These are phyloP conservation scores for grape (Vitis vinifera) DNA, from an alignment of 164 flowering plant genomes.

Conservation along the genomic window ASM3070453v1 NC_081810.1:22381501-22382000, in stretches of 20 bases:
- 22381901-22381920: constrained; percentile 49
- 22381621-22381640: no score
- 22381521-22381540: no score
- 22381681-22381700: neutral
- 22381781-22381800: constrained; percentile 49
- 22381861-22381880: neutral
- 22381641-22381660: no score
- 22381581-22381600: no score
- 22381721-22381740: constrained; percentile 39
- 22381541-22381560: no score
- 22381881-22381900: constrained; percentile 49
- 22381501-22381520: constrained; percentile 28
- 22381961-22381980: constrained; percentile 35
- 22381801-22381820: constrained; percentile 11
- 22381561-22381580: no score
- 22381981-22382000: constrained; percentile 10
- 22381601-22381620: no score
- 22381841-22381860: neutral
- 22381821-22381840: constrained; percentile 1
- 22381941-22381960: constrained; percentile 53
- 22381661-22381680: neutral
- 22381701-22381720: constrained; percentile 26
- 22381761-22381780: constrained; percentile 62
- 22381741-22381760: constrained; percentile 46
- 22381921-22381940: constrained; percentile 46